phyloP scores from a whole-genome alignment of 352 stramenopile genomes.

The Thalassiosira mediterranea region DNA sequence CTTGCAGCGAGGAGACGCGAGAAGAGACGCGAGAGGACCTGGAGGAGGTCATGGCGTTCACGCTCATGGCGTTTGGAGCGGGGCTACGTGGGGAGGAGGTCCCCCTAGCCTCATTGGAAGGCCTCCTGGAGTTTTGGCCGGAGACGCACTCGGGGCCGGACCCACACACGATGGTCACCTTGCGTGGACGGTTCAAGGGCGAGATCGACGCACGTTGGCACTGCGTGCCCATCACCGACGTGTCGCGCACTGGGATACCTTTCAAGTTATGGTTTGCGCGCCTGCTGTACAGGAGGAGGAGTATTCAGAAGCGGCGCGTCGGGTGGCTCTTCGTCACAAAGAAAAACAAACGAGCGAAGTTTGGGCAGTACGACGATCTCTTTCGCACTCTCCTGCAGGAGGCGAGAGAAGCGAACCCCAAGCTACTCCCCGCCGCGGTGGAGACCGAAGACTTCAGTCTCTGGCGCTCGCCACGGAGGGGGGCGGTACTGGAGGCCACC shows the following conservation, averaged over 20 bases:
- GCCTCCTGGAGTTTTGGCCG: constrained; percentile 25
- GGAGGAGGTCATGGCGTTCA: constrained; percentile 20
- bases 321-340: constrained; percentile 13
- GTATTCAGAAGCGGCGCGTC: background rate
- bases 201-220: constrained; percentile 31
- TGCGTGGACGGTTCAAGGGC: constrained; percentile 38
- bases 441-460: constrained; percentile 14
- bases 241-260: constrained; percentile 7
- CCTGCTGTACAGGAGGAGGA: constrained; percentile 2
- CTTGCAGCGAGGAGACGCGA: too few species aligned
- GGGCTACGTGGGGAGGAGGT: constrained; percentile 32
- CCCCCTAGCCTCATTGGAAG: constrained; percentile 9
- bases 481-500: background rate
- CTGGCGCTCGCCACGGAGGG: constrained; percentile 14
- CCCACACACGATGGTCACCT: constrained; percentile 27
- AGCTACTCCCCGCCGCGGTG: background rate
- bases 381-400: background rate
- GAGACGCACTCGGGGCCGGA: background rate
- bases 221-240: constrained; percentile 15
- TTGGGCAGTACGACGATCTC: constrained; percentile 18
- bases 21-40: constrained; percentile 1
- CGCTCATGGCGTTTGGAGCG: constrained; percentile 12
- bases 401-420: background rate
- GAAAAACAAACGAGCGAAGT: background rate
- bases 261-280: constrained; percentile 10